phyloP scores from a whole-genome alignment of 345 rosid genomes.

The Aquilaria yunnanensis region DNA sequence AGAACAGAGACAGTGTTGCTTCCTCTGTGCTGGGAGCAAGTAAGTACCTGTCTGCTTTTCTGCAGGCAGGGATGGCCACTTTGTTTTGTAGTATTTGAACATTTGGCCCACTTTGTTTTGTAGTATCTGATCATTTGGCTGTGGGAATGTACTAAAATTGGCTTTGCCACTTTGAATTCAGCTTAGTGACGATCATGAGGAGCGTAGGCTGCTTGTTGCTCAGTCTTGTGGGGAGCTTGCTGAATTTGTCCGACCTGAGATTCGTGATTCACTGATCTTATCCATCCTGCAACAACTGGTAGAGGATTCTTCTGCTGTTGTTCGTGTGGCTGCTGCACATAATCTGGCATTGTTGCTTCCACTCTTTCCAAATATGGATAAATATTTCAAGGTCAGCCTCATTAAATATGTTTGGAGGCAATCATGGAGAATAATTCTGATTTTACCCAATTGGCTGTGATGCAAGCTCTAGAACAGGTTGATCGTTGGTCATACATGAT shows the following conservation, averaged over 20 bases:
- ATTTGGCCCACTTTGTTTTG: conserved; percentile 15
- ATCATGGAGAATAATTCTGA: conserved; percentile 60
- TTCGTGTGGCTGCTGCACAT: conserved; percentile 84
- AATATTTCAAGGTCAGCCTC: conserved; percentile 96
- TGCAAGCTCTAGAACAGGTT: conserved; percentile 62
- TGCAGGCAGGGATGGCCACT: not conserved
- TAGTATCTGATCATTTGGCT: conserved; percentile 2
- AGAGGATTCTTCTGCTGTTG: conserved; percentile 83
- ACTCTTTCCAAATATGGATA: conserved; percentile 74
- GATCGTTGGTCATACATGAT: conserved; percentile 26
- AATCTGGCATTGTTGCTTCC: conserved; percentile 89
- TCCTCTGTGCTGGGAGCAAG: conserved; percentile 97
- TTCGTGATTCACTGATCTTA: conserved; percentile 86
- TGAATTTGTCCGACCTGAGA: conserved; percentile 81
- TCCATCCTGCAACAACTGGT: conserved; percentile 81
- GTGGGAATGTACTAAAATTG: not conserved
- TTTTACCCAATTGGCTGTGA: conserved; percentile 57
- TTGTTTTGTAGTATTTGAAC: conserved; percentile 4
- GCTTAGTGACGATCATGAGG: conserved; percentile 88
- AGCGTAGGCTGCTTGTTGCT: conserved; percentile 90
- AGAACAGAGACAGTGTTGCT: conserved; percentile 90
- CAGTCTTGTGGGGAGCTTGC: conserved; percentile 95
- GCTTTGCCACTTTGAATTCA: conserved; percentile 24
- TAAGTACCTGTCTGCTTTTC: conserved; percentile 20
- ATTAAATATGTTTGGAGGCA: conserved; percentile 57